Base-by-base conservation (phyloP, 1,139 yeast genomes). In the Candida neerlandica region DNA sequence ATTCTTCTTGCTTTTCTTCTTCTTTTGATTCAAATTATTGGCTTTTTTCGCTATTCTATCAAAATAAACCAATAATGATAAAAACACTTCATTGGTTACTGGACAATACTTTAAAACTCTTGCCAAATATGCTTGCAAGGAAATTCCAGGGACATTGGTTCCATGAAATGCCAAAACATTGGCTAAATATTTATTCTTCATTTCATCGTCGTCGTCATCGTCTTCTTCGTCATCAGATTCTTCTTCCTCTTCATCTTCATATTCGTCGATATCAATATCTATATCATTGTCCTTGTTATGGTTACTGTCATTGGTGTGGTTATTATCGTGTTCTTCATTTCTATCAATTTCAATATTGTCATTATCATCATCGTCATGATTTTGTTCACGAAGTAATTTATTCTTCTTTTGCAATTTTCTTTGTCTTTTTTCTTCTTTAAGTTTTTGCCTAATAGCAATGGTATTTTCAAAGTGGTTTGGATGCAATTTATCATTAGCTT, bases 91-190 rank as follows among this genome's bases (percentile, higher is more conserved):
- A 68, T 94, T 94, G 1, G 99, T 92, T 18, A 95, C 95, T 0
- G 99, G 99, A 67, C 99, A 94, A 69, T 94, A 95, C 67, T 92
- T 94, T 63, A 94, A 80, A 29, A 94, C 95, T 61, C 99, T 82
- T 38, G 91, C 81, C 52, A 94, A 77, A 65, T 94, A 94, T 15
- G 96, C 95, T 62, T 90, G 92, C 46, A 95, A 77, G 9, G 94
- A 84, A 49, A 94, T 94, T 11, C 96, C 97, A 1, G 99, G 99
- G 14, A 94, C 85, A 64, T 92, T 95, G 47, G 96, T 84, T 16
- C 99, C 99, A 64, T 91, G 97, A 65, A 94, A 94, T 43, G 97
- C 95, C 52, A 92, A 71, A 2, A 94, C 92, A 60, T 85, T 86
- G 12, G 89, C 87, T 44, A 83, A 75, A 62, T 83, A 85, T 59